phyloP scores from a whole-genome alignment of 257 asterid species.

The Cinchona pubescens region DNA sequence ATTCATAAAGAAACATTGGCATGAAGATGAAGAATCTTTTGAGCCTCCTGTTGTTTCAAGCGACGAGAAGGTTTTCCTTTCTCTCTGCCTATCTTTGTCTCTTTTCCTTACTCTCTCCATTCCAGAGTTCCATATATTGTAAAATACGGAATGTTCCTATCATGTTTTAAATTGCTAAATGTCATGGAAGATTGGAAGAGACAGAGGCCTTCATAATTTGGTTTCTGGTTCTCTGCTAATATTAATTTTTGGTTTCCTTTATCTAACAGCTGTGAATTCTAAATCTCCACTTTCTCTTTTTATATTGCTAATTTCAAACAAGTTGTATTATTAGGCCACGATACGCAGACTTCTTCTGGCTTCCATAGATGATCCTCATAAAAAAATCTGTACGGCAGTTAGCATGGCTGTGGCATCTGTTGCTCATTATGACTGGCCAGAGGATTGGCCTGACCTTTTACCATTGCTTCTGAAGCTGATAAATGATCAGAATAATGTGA shows the following conservation, averaged over 20 bases:
- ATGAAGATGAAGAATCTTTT: slow-evolving; percentile 72
- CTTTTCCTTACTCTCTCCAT: not conserved
- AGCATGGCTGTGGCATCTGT: slow-evolving; percentile 79
- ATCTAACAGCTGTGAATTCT: not conserved
- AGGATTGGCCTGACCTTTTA: slow-evolving; percentile 86
- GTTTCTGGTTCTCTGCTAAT: not conserved
- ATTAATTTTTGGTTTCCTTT: not conserved
- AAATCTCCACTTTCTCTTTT: not conserved
- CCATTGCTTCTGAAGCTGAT: slow-evolving; percentile 65
- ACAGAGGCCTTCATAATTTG: not conserved
- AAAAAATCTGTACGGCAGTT: slow-evolving; percentile 84
- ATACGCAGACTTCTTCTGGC: slow-evolving; percentile 66
- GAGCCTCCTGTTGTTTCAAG: slow-evolving; percentile 80
- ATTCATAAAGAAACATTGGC: slow-evolving; percentile 84
- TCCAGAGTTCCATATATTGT: not conserved
- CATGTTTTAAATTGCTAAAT: not conserved
- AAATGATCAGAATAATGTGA: slow-evolving; percentile 55
- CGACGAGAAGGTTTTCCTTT: slow-evolving; percentile 65
- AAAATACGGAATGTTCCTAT: not conserved
- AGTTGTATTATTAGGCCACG: slow-evolving; percentile 47
- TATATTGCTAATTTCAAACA: slow-evolving; percentile 17
- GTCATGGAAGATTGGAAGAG: not conserved
- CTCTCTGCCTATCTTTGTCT: slow-evolving; percentile 10
- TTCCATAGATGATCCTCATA: slow-evolving; percentile 67
- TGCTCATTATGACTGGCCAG: slow-evolving; percentile 93